These are phyloP conservation scores for Pythium biforme DNA, from an alignment of 352 stramenopile species.

Conservation along the genomic window DNA sequence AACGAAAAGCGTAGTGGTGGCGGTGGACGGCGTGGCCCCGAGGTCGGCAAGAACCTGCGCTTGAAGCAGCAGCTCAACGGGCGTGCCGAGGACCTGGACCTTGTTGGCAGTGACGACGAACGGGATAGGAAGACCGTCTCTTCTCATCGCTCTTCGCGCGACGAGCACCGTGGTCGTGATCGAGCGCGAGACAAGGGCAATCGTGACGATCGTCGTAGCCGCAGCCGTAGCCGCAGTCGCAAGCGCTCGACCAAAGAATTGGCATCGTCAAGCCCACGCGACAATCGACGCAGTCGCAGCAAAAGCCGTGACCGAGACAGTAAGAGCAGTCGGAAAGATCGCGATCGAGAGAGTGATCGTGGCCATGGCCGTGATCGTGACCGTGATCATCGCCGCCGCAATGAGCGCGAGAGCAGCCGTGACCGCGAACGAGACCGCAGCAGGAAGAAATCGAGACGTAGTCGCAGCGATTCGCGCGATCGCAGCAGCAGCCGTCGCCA, in stretches of 20 bases:
- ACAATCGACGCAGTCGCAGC: slow-evolving; percentile 23
- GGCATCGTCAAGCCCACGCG: background rate
- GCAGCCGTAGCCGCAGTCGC: slow-evolving; percentile 17
- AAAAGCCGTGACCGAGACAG: slow-evolving; percentile 8
- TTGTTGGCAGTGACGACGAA: slow-evolving; percentile 42
- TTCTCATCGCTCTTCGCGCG: background rate
- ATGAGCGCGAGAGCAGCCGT: slow-evolving; percentile 9
- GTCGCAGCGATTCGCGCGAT: slow-evolving; percentile 14
- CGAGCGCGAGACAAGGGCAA: background rate
- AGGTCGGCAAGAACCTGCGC: slow-evolving; percentile 38
- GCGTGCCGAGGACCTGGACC: slow-evolving; percentile 34
- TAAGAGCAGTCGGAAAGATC: slow-evolving; percentile 8
- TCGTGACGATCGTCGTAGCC: slow-evolving; percentile 1
- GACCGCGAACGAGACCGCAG: slow-evolving; percentile 9
- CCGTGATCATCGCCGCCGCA: slow-evolving; percentile 3
- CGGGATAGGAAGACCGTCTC: slow-evolving; percentile 5
- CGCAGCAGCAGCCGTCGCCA: slow-evolving; percentile 14
- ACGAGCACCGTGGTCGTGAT: background rate
- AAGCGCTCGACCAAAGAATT: slow-evolving; percentile 8
- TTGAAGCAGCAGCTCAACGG: slow-evolving; percentile 38
- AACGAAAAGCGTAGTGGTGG: slow-evolving; percentile 31
- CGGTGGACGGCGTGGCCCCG: slow-evolving; percentile 19
- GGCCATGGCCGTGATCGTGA: slow-evolving; percentile 8
- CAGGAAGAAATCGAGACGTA: slow-evolving; percentile 27
- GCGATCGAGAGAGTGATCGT: slow-evolving; percentile 3